Evolutionary conservation across 2,329 filamentous ascomycete genomes (phyloP).

Genomic region (Colletotrichum musae): DNA sequence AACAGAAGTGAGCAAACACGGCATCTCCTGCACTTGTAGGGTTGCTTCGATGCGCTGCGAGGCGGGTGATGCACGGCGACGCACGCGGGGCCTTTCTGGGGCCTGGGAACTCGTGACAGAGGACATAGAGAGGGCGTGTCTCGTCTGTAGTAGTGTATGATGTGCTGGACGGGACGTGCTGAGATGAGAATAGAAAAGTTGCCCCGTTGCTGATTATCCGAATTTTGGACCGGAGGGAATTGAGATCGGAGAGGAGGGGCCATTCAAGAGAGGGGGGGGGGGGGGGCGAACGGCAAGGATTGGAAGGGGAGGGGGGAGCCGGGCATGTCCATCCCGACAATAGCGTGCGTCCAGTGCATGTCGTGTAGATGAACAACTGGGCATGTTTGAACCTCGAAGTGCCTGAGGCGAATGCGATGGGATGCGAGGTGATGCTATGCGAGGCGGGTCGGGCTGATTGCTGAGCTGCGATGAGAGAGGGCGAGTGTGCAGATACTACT

Average conservation of each 20-base stretch:
- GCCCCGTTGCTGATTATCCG: constrained; percentile 32
- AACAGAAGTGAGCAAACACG: constrained; percentile 28
- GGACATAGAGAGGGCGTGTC: constrained; percentile 1
- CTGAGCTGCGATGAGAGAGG: not conserved
- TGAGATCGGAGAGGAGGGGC: constrained; percentile 30
- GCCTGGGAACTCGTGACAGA: not conserved
- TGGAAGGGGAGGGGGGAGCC: constrained; percentile 16
- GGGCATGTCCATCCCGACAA: constrained; percentile 33
- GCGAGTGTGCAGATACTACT: not conserved
- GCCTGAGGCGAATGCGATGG: constrained; percentile 10
- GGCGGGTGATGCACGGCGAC: not conserved
- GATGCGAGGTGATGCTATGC: constrained; percentile 10
- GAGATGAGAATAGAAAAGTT: constrained; percentile 36
- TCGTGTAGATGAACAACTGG: constrained; percentile 17
- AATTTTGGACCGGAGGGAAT: constrained; percentile 29
- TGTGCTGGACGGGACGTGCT: constrained; percentile 13
- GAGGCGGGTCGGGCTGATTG: constrained; percentile 4
- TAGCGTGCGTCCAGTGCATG: not conserved
- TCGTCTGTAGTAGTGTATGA: constrained; percentile 19
- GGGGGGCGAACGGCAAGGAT: constrained; percentile 33
- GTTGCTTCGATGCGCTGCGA: no score
- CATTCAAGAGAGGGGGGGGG: not conserved
- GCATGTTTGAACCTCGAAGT: constrained; percentile 16
- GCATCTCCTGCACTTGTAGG: constrained; percentile 4
- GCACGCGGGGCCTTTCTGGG: not conserved